phyloP scores from a whole-genome alignment of 2,329 filamentous ascomycete species.

The Diplodia sapinea region DNA sequence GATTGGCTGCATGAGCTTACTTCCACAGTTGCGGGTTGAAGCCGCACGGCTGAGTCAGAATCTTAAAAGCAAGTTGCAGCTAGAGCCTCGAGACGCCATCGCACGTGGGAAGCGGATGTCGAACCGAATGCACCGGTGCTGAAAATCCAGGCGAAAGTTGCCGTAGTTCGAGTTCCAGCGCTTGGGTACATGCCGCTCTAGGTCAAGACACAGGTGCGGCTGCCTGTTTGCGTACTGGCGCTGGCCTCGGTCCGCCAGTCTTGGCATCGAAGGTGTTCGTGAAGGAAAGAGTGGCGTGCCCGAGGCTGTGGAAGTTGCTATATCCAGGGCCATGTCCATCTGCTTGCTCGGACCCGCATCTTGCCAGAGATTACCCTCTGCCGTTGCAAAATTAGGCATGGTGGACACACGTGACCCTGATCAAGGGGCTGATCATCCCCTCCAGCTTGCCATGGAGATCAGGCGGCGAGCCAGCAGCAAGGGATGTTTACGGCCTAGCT shows the following conservation, averaged over 20 bases:
- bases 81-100: not conserved
- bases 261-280: slow-evolving; percentile 12
- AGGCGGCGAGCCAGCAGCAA: not conserved
- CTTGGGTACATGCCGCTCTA: slow-evolving; percentile 3
- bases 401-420: not conserved
- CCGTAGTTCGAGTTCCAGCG: not conserved
- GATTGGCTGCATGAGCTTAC: not conserved
- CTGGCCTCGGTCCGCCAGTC: not conserved
- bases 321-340: not conserved
- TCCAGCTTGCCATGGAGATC: not conserved
- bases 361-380: not conserved
- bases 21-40: not conserved
- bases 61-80: not conserved
- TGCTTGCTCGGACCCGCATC: not conserved
- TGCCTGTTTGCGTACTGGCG: slow-evolving; percentile 9
- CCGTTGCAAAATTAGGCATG: not conserved
- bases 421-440: not conserved
- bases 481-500: not conserved
- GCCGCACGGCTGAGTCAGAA: not conserved
- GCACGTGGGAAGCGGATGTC: slow-evolving; percentile 2
- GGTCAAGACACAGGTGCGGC: not conserved
- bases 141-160: not conserved
- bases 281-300: not conserved
- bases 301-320: slow-evolving; percentile 11
- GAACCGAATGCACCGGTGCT: slow-evolving; percentile 1